Evolutionary conservation across 2,329 filamentous ascomycete genomes (phyloP).

Genomic region (Emmonsia crescens): DNA sequence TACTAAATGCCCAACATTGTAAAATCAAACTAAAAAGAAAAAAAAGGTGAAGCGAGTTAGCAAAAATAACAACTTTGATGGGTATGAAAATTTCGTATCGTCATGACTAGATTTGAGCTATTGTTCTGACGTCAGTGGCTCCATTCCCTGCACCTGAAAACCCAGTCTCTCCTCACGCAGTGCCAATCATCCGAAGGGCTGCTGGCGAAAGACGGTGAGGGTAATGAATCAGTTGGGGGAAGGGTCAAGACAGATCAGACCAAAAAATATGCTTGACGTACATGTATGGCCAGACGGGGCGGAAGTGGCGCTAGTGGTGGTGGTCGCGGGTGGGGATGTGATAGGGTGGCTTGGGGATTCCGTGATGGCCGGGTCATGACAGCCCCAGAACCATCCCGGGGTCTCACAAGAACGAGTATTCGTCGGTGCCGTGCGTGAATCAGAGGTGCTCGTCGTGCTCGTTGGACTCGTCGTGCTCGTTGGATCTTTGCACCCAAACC

Average conservation of each 20-base stretch:
- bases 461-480: constrained; percentile 21
- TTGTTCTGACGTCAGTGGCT: background rate
- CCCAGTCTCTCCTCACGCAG: constrained; percentile 33
- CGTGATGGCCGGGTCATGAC: constrained; percentile 33
- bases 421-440: constrained; percentile 14
- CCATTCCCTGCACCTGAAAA: constrained; percentile 36
- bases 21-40: background rate
- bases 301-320: constrained; percentile 19
- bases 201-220: constrained; percentile 14
- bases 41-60: background rate
- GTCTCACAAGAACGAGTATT: constrained; percentile 34
- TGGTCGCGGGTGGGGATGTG: constrained; percentile 22
- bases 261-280: constrained; percentile 18
- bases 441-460: constrained; percentile 14
- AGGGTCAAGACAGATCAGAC: constrained; percentile 19
- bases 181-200: constrained; percentile 16
- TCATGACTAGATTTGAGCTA: background rate
- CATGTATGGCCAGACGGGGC: constrained; percentile 19
- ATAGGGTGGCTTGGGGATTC: constrained; percentile 17
- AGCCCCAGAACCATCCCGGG: constrained; percentile 49
- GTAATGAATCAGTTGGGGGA: background rate
- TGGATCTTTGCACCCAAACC: constrained; percentile 32
- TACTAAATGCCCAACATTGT: background rate
- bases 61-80: background rate
- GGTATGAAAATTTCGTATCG: background rate